These are phyloP conservation scores for Sphaerobolus stellatus DNA, from an alignment of 1,284 basidiomycete species.

Conservation along the genomic window DNA sequence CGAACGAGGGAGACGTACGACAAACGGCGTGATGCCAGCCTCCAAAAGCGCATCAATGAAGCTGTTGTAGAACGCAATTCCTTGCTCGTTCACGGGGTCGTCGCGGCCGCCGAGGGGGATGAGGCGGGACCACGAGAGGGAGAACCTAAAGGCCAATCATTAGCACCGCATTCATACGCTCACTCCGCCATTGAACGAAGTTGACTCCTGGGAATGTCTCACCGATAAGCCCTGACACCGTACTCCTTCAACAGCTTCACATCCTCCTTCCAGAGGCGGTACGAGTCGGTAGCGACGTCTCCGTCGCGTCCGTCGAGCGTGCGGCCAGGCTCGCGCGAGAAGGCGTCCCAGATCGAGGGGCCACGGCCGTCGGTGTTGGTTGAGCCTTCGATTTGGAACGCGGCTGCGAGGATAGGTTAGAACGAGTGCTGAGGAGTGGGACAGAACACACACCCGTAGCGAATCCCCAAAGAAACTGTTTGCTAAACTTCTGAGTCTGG, in stretches of 20 bases:
- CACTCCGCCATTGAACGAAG: background rate
- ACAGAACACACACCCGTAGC: constrained; percentile 55
- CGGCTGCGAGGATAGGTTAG: constrained; percentile 37
- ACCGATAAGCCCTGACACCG: constrained; percentile 57
- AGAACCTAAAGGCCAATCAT: constrained; percentile 66
- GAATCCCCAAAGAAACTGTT: constrained; percentile 70
- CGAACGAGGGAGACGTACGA: constrained; percentile 44
- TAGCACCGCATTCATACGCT: background rate
- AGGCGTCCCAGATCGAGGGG: constrained; percentile 74
- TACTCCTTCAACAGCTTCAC: constrained; percentile 60
- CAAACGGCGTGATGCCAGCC: constrained; percentile 64
- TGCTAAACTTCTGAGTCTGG: constrained; percentile 34
- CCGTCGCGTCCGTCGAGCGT: constrained; percentile 66
- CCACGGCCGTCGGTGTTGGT: constrained; percentile 55
- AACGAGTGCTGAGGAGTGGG: background rate
- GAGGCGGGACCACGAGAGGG: constrained; percentile 72
- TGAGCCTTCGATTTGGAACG: constrained; percentile 70
- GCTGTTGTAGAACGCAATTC: constrained; percentile 67
- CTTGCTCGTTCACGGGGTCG: constrained; percentile 68
- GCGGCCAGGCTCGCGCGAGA: constrained; percentile 63
- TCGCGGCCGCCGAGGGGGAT: constrained; percentile 67
- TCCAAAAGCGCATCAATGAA: constrained; percentile 67
- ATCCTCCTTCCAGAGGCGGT: constrained; percentile 67
- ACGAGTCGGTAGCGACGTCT: constrained; percentile 70
- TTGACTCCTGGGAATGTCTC: too few relatives aligned